Percentiles rank a stretch among this genome's conserved stretches.
Conservation (phyloP, 345 rosid genomes). For the Triadica sebifera region DNA sequence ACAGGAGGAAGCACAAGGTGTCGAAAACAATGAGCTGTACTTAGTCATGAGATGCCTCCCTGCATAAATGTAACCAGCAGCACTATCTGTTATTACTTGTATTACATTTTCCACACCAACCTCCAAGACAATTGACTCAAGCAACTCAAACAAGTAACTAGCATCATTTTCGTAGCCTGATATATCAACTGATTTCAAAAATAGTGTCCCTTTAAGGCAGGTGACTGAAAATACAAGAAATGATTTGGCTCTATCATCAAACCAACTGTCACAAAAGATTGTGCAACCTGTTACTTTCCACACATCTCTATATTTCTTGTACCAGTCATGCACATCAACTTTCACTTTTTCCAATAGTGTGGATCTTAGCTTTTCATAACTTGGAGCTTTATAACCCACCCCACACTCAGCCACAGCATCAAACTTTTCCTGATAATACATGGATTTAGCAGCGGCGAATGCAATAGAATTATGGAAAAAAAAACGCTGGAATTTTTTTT, state of each 20-base stretch:
- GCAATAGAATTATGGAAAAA: slow-evolving; percentile 27
- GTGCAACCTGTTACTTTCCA: slow-evolving; percentile 35
- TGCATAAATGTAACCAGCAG: slow-evolving; percentile 21
- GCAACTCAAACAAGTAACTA: slow-evolving; percentile 27
- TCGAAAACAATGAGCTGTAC: slow-evolving; percentile 29
- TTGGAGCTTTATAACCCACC: slow-evolving; percentile 26
- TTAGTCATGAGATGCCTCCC: slow-evolving; percentile 33
- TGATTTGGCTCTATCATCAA: slow-evolving; percentile 21
- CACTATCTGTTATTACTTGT: slow-evolving; percentile 25
- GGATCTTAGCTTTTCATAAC: slow-evolving; percentile 26
- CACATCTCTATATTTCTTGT: slow-evolving; percentile 25
- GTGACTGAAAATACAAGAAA: slow-evolving; percentile 21
- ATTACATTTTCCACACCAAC: slow-evolving; percentile 28
- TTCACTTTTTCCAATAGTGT: slow-evolving; percentile 23
- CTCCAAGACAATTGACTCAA: slow-evolving; percentile 27
- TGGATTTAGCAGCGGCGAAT: slow-evolving; percentile 20
- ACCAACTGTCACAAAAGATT: slow-evolving; percentile 26
- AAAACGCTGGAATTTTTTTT: slow-evolving; percentile 23
- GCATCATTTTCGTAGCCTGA: slow-evolving; percentile 30
- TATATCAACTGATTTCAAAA: slow-evolving; percentile 31
- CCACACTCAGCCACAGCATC: slow-evolving; percentile 30
- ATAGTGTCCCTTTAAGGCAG: slow-evolving; percentile 27
- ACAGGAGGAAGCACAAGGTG: slow-evolving; percentile 29
- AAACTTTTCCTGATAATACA: slow-evolving; percentile 29
- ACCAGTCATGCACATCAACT: slow-evolving; percentile 20